These are phyloP conservation scores for Saccharomyces paradoxus DNA, from an alignment of 805 yeast genomes.

Conservation along the genomic window DNA sequence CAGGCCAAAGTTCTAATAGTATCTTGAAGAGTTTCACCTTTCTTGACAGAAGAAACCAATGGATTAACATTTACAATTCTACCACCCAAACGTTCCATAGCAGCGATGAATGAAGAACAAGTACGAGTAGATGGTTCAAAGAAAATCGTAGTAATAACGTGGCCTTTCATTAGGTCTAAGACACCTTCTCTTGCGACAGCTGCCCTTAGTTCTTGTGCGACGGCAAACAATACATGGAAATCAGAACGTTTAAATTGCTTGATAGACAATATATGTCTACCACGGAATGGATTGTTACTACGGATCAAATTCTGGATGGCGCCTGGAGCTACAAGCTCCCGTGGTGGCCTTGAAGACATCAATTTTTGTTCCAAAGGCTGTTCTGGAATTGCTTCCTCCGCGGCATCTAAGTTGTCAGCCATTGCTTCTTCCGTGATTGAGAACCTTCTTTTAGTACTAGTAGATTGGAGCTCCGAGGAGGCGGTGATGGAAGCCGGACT, in stretches of 20 bases:
- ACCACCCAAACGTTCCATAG: conserved; percentile 99
- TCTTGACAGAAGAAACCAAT: conserved; percentile 85
- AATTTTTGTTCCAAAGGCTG: conserved; percentile 42
- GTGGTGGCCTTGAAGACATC: conserved; percentile 66
- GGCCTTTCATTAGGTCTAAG: conserved; percentile 80
- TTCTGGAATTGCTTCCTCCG: conserved; percentile 49
- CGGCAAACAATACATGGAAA: conserved; percentile 85
- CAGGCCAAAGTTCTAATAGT: conserved; percentile 91
- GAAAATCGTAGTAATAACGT: conserved; percentile 88
- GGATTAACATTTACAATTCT: conserved; percentile 84
- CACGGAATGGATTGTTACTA: conserved; percentile 79
- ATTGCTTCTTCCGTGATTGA: conserved; percentile 41
- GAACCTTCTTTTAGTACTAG: conserved; percentile 38
- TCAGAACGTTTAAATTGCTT: conserved; percentile 81
- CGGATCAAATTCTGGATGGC: conserved; percentile 73
- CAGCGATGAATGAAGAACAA: conserved; percentile 93
- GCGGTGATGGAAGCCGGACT: conserved; percentile 33
- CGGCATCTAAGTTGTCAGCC: conserved; percentile 33
- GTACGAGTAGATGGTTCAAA: conserved; percentile 98
- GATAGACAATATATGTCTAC: conserved; percentile 82
- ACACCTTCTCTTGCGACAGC: conserved; percentile 96
- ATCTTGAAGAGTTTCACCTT: conserved; percentile 97
- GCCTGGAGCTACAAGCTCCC: conserved; percentile 66
- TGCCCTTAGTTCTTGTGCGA: conserved; percentile 95
- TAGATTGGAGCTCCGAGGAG: conserved; percentile 32